phyloP scores from a whole-genome alignment of 306 rosid genomes.

The Astragalus membranaceus region DNA sequence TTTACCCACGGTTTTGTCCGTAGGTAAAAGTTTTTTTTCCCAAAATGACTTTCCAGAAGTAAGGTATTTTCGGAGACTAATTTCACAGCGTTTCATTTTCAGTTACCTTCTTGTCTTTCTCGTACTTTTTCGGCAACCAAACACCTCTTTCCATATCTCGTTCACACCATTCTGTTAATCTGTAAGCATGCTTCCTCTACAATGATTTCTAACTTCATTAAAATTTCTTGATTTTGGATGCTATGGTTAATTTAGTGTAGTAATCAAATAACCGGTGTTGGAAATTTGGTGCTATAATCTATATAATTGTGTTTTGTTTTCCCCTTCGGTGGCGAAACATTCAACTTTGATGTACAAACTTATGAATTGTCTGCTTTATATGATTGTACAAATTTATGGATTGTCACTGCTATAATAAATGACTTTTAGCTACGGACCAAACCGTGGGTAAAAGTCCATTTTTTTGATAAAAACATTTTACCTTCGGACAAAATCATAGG shows the following conservation, averaged over 20 bases:
- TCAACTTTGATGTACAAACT: no score
- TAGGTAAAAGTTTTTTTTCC: no score
- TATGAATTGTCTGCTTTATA: neutral
- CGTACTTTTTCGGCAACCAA: slow-evolving; percentile 27
- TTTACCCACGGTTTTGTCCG: no score
- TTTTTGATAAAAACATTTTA: no score
- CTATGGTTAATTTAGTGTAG: neutral
- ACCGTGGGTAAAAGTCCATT: no score
- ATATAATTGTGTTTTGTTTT: neutral
- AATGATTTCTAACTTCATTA: neutral
- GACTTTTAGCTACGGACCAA: no score
- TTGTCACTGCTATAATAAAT: no score
- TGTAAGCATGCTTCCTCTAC: slow-evolving; percentile 30
- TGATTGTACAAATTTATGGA: no score
- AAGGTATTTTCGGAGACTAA: no score
- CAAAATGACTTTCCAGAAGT: no score
- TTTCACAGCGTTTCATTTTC: neutral
- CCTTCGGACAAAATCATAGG: no score
- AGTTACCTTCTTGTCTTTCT: no score
- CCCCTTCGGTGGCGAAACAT: neutral
- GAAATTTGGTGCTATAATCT: neutral
- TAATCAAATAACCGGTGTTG: neutral
- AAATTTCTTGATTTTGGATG: neutral
- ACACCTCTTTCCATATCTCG: neutral
- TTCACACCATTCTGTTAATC: slow-evolving; percentile 38